Base-by-base conservation (phyloP, 768 basidiomycete species). In the Serendipita sp. region DNA sequence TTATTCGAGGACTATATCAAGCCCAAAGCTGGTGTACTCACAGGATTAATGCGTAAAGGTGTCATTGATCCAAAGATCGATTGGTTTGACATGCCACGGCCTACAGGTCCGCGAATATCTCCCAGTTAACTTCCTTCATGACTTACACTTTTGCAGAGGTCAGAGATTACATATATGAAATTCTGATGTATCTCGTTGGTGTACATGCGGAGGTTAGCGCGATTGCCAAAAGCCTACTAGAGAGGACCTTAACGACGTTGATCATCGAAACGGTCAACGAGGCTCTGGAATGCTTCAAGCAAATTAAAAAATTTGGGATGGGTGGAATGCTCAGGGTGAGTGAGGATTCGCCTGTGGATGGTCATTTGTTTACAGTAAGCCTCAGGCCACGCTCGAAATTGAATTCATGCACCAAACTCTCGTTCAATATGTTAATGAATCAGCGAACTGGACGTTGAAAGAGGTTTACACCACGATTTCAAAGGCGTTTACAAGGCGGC, bases 351-450 rank as follows among this genome's bases (percentile, higher is more conserved):
- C 16, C 16, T 44, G 44, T 47, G 10, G 45, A 18, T 45, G 44
- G 63, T 54, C 30, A 51, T 51, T 53, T 64, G 60, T 28, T 37
- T 35, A 30, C 15, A 51, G 24, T 24, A 1, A 24, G 24, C 48
- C 16, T 18, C 72, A 97, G 93, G 96, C 96, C 13, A 98, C 96
- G 3, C 85, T 99, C 32, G 95, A 98, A 74, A 96, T 98, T 69
- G 96, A 98, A 76, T 98, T 98, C 77, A 86, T 98, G 79, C 95
- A 99, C 74, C 96, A 98, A 76, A 92, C 90, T 3, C 78, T 99
- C 46, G 84, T 86, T 35, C 86, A 89, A 69, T 94, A 95, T 72
- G 88, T 97, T 64, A 88, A 89, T 15, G 78, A 85, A 1, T 71
- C 79, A 4, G 91, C 95, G 13, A 88, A 88, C 41, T 84, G 85